Conservation (phyloP, 192 early-diverging fungal genomes). For the Umbelopsis sp. region DNA sequence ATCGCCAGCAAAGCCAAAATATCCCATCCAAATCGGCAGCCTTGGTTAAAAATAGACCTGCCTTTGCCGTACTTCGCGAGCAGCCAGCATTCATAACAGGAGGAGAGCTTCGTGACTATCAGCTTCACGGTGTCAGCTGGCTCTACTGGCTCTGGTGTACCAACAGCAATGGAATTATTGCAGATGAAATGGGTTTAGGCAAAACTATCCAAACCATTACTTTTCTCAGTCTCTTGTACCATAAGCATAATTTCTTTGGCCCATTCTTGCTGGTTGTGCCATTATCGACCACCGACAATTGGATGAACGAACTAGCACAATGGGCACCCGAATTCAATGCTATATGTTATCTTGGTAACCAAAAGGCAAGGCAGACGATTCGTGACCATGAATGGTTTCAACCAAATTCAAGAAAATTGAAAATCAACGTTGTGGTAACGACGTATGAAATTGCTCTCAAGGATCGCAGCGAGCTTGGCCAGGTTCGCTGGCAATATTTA, state of each 20-base stretch:
- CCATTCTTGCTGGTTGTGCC: constrained; percentile 97
- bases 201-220: constrained; percentile 98
- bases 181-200: constrained; percentile 95
- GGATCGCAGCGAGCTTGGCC: constrained; percentile 79
- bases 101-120: constrained; percentile 94
- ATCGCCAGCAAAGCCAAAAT: constrained; percentile 68
- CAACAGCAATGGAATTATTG: constrained; percentile 96
- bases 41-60: constrained; percentile 62
- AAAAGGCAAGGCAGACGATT: constrained; percentile 78
- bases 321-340: constrained; percentile 97
- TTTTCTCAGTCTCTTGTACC: constrained; percentile 88
- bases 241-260: constrained; percentile 82
- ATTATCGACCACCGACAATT: constrained; percentile 90
- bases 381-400: constrained; percentile 95
- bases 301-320: constrained; percentile 93
- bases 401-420: constrained; percentile 54
- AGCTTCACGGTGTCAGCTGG: constrained; percentile 95
- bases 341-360: constrained; percentile 88
- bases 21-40: constrained; percentile 74
- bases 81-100: constrained; percentile 85
- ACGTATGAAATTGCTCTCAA: constrained; percentile 95
- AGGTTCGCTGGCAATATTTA: constrained; percentile 90
- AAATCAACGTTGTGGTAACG: constrained; percentile 93
- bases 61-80: constrained; percentile 73
- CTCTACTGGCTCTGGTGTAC: constrained; percentile 93